phyloP scores from a whole-genome alignment of 2,329 filamentous ascomycete species.

The Fusarium sarcochroum region DNA sequence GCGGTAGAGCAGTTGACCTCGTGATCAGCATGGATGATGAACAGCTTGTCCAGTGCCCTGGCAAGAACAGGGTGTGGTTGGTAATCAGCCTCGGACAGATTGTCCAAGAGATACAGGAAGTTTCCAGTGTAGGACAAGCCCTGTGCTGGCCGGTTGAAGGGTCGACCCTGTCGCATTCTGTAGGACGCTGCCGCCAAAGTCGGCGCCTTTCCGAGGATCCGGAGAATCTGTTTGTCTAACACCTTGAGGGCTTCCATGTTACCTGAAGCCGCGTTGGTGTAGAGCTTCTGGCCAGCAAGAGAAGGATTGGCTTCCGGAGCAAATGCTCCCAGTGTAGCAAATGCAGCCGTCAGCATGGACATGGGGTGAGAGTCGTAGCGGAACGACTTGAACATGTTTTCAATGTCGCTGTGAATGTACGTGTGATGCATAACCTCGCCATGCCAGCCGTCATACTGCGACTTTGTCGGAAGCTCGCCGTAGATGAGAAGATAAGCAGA shows the following conservation, averaged over 20 bases:
- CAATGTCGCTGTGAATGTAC: slow-evolving; percentile 63
- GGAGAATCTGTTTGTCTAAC: slow-evolving; percentile 67
- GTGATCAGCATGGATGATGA: slow-evolving; percentile 71
- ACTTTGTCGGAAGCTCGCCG: slow-evolving; percentile 62
- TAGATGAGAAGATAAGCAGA: slow-evolving; percentile 66
- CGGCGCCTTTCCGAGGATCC: slow-evolving; percentile 66
- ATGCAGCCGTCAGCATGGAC: slow-evolving; percentile 65
- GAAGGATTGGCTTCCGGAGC: slow-evolving; percentile 66
- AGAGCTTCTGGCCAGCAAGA: slow-evolving; percentile 64
- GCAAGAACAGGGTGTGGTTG: slow-evolving; percentile 64
- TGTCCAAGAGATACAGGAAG: slow-evolving; percentile 67
- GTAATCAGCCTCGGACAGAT: slow-evolving; percentile 63
- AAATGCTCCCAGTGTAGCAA: slow-evolving; percentile 64
- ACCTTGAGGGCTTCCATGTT: slow-evolving; percentile 58
- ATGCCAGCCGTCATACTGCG: slow-evolving; percentile 60
- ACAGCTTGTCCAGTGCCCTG: slow-evolving; percentile 66
- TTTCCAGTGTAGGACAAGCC: slow-evolving; percentile 68
- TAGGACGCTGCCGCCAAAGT: slow-evolving; percentile 66
- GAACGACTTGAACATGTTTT: slow-evolving; percentile 66
- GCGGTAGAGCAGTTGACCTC: slow-evolving; percentile 72
- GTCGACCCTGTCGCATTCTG: slow-evolving; percentile 65
- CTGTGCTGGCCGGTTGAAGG: slow-evolving; percentile 64
- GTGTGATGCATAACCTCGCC: slow-evolving; percentile 66
- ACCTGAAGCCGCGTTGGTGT: slow-evolving; percentile 60
- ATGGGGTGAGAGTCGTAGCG: slow-evolving; percentile 67